Percentiles rank a stretch among this genome's conserved stretches.
Conservation (phyloP, 2,329 filamentous ascomycete genomes). For the Scytalidium lignicola region DNA sequence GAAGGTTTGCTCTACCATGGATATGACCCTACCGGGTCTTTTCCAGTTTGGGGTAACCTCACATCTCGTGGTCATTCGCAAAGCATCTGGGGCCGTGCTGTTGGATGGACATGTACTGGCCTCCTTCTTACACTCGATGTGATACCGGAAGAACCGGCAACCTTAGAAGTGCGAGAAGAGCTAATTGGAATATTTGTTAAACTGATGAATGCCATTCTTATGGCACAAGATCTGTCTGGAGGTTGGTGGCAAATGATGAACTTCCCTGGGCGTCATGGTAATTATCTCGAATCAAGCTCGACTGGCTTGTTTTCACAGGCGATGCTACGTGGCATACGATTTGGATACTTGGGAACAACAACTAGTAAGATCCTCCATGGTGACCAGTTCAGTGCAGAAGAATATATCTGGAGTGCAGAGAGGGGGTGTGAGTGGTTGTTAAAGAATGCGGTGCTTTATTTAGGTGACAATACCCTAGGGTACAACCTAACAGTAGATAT, state of each 20-base stretch:
- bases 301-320: constrained; percentile 34
- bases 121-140: constrained; percentile 2
- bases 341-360: constrained; percentile 26
- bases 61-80: constrained; percentile 1
- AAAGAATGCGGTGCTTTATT: constrained; percentile 5
- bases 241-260: constrained; percentile 36
- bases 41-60: constrained; percentile 1
- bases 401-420: constrained; percentile 6
- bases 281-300: constrained; percentile 34
- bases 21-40: constrained; percentile 1
- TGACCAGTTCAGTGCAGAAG: background rate
- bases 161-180: background rate
- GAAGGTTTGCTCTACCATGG: constrained; percentile 2
- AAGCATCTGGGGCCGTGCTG: constrained; percentile 3
- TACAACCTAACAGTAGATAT: constrained; percentile 5
- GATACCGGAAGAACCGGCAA: background rate
- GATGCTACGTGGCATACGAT: constrained; percentile 30
- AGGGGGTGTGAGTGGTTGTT: constrained; percentile 16
- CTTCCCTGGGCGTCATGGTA: constrained; percentile 19
- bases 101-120: constrained; percentile 3
- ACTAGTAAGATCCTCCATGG: constrained; percentile 4
- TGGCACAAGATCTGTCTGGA: constrained; percentile 13
- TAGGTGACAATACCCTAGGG: constrained; percentile 1
- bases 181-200: background rate
- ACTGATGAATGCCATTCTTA: constrained; percentile 1